Base-by-base conservation (phyloP, 2,329 filamentous ascomycete species). In the Botrytis cinerea region DNA sequence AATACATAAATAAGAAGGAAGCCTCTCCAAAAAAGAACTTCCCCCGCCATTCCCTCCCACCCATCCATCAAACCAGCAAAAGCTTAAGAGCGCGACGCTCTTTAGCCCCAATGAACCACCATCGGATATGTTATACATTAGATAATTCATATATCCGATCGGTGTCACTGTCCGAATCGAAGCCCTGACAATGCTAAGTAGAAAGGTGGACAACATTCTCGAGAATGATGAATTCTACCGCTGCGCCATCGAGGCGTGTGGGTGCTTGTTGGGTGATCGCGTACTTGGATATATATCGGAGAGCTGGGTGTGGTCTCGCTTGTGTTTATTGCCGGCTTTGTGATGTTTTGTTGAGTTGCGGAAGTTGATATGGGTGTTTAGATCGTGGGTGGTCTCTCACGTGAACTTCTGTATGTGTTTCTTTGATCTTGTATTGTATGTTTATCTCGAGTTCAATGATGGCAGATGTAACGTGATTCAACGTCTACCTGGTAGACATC, bases 171-270 rank as follows among this genome's bases (percentile, higher is more conserved):
- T 25, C 40, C 40, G 35, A n/a, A 40, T 40, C 60, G n/a, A 64
- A 45, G 43, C 62, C 40, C 62, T 32, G n/a, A 32, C 10, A 64
- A 64, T 64, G 62, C 62, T 64, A 35, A 35, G 28, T 32, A 64
- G 62, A 46, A 64, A 64, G 20, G 28, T 43, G 43, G 62, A 64
- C 40, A 35, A 32, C 62, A 46, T 35, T 64, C 43, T 64, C n/a
- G 43, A 46, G 18, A 46, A 64, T 46, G 62, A 64, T 46, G 43
- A 46, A 35, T 64, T 64, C 61, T 46, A 64, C 40, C 40, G 40
- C 62, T 64, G 28, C n/a, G 43, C 43, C 62, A 32, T 32, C 43
- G 43, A 64, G 43, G 10, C 28, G 62, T 46, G n/a, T 32, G 20
- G n/a, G 28, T 46, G 62, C n/a, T 64, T 64, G n/a, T 12, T 25